Evolutionary conservation across 2,329 filamentous ascomycete species (phyloP), one percentile per base, ranked within the genome.

Genomic region (Aspergillus amoenus): DNA sequence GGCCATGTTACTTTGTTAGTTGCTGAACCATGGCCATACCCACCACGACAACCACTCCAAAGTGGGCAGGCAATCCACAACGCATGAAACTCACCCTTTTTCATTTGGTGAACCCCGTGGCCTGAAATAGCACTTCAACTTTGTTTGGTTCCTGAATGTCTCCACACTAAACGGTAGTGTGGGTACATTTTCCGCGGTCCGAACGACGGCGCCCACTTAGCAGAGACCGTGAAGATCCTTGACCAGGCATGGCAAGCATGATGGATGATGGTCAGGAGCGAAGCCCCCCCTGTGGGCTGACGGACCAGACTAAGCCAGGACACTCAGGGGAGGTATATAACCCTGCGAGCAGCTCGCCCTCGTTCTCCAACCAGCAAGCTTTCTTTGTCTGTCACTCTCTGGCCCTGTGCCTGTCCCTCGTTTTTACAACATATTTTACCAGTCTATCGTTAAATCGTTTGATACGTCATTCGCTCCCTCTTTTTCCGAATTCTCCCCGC

Each of bases 321-420:
- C 42, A 22, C 59, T 64, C 65, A 70, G 70, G 69, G 70, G 70
- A 68, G 70, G 66, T 73, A 70, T 73, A 73, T 73, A 73, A 70
- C 68, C 59, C 64, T 61, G 42, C 42, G 45, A 41, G 61, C 64
- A 62, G 63, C 63, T 68, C 67, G 58, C 34, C 64, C 61, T 64
- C 58, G 50, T 47, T 61, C 44, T 30, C 34, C 22, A 32, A 53
- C 59, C 39, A 49, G 61, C 64, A 63, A 65, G 56, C 52, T 11
- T 41, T 34, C 55, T 57, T 55, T 56, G 60, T 69, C 65, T 62
- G 58, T 67, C 60, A 56, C 63, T 66, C 67, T 58, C 58, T 58
- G 62, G 58, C 60, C 51, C 45, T 46, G 41, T 60, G 49, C 60
- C 48, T 63, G 61, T 55, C 51, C 47, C 54, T 61, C 54, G 62